A percentile compares a stretch with the other conserved stretches of the same genome.
Evolutionary conservation across 352 stramenopile genomes (phyloP).

Genomic region (Phytophthora vignae): DNA sequence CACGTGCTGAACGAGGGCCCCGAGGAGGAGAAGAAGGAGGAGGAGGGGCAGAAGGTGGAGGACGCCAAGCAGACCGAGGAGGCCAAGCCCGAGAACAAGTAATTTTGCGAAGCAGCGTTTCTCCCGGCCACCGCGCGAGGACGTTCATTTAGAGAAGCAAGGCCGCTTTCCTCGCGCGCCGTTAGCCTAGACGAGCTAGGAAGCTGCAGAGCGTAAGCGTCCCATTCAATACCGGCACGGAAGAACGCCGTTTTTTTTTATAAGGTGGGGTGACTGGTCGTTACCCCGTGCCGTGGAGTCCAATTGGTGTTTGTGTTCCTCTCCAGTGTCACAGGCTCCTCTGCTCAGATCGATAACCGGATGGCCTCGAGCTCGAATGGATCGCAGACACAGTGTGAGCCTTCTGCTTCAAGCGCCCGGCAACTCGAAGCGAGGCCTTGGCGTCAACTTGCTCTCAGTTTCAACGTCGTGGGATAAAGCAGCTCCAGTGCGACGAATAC

Average conservation of each 20-base stretch:
- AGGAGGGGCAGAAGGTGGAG: background rate
- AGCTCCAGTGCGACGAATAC: constrained; percentile 8
- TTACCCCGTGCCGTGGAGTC: constrained; percentile 21
- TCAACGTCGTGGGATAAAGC: constrained; percentile 19
- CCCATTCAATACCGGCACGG: constrained; percentile 26
- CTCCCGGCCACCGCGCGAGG: constrained; percentile 8
- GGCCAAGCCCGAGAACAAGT: constrained; percentile 24
- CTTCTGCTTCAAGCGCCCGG: background rate
- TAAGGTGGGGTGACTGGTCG: constrained; percentile 27
- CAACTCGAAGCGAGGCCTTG: constrained; percentile 10
- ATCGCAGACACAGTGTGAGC: constrained; percentile 17
- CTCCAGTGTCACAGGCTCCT: background rate
- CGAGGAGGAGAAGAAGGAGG: constrained; percentile 40
- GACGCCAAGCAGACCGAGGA: constrained; percentile 4
- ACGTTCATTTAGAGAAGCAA: constrained; percentile 33
- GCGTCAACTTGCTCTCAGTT: background rate
- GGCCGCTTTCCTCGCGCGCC: constrained; percentile 11
- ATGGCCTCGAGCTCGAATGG: constrained; percentile 26
- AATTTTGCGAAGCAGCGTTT: constrained; percentile 6
- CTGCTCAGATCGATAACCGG: background rate
- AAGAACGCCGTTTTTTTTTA: constrained; percentile 26
- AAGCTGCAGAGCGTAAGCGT: constrained; percentile 16
- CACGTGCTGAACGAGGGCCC: constrained; percentile 79
- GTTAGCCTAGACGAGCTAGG: constrained; percentile 16
- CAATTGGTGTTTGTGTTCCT: background rate